Percentiles rank a stretch among this genome's conserved stretches.
These are phyloP conservation scores for Termitomyces sp. DNA, from an alignment of 768 basidiomycete species.

Conservation along the genomic window DNA sequence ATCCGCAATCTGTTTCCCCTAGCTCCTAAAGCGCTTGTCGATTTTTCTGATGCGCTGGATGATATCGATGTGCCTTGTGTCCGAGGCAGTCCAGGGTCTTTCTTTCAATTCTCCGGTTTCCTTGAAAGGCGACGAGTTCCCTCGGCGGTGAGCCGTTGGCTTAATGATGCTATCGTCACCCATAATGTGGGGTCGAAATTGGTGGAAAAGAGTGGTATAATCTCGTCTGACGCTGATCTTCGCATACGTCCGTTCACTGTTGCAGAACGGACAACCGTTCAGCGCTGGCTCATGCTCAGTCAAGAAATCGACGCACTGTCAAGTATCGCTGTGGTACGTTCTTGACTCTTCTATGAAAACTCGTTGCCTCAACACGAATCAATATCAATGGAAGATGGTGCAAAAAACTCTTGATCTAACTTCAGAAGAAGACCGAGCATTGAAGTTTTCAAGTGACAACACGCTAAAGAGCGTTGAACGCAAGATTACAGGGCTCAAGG, in stretches of 20 bases:
- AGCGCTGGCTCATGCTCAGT: constrained; percentile 33
- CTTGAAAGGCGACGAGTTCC: constrained; percentile 3
- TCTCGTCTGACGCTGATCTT: constrained; percentile 30
- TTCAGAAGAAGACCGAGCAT: not conserved
- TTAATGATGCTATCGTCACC: constrained; percentile 2
- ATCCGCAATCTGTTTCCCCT: constrained; percentile 5
- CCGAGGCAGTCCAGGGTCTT: constrained; percentile 1
- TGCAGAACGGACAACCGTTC: constrained; percentile 29
- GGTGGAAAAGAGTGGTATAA: constrained; percentile 13
- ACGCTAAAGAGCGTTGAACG: constrained; percentile 16
- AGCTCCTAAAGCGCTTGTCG: constrained; percentile 2
- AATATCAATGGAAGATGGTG: not conserved
- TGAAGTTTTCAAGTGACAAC: not conserved
- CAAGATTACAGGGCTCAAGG: constrained; percentile 8
- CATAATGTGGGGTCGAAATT: constrained; percentile 17
- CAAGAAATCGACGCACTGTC: constrained; percentile 19
- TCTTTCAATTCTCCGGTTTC: constrained; percentile 7
- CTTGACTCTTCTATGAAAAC: not conserved
- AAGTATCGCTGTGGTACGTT: constrained; percentile 4
- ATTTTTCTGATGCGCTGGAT: constrained; percentile 5
- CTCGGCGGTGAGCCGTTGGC: constrained; percentile 1
- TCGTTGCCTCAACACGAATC: not conserved
- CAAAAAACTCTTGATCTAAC: not conserved
- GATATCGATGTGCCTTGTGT: constrained; percentile 1
- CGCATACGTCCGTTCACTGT: constrained; percentile 36